These are phyloP conservation scores for Kwoniella heveanensis DNA, from an alignment of 768 basidiomycete genomes.

Conservation along the genomic window DNA sequence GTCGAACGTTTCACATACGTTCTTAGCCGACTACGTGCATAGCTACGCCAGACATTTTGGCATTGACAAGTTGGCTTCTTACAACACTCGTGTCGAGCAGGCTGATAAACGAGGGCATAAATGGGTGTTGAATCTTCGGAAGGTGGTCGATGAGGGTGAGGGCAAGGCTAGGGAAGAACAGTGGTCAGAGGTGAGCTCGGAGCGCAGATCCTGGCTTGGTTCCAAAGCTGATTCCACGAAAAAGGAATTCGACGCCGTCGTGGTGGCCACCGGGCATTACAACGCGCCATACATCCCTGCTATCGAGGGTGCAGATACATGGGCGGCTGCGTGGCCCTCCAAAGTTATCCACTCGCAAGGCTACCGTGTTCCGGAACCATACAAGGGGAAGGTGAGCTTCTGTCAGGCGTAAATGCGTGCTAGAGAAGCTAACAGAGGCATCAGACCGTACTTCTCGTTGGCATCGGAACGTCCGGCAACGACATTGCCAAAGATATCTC, in stretches of 20 bases:
- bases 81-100: constrained; percentile 62
- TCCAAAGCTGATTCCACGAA: neutral
- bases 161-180: constrained; percentile 22
- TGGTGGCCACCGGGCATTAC: constrained; percentile 43
- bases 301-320: constrained; percentile 56
- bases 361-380: constrained; percentile 58
- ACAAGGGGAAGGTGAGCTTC: constrained; percentile 53
- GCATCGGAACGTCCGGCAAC: constrained; percentile 57
- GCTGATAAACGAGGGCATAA: constrained; percentile 56
- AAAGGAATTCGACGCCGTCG: constrained; percentile 32
- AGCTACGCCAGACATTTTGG: constrained; percentile 59
- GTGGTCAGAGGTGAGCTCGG: constrained; percentile 36
- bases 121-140: constrained; percentile 27
- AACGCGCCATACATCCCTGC: constrained; percentile 45
- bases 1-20: constrained; percentile 50
- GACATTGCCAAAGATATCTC: constrained; percentile 57
- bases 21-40: constrained; percentile 58
- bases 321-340: constrained; percentile 56
- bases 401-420: too few relatives aligned
- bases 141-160: constrained; percentile 19
- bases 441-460: constrained; percentile 59
- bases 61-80: constrained; percentile 60
- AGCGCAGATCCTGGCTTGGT: neutral
- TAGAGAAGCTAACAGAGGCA: too few relatives aligned
- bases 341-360: constrained; percentile 58